Evolutionary conservation across 768 basidiomycete genomes (phyloP).

Genomic region (Russula sp.): DNA sequence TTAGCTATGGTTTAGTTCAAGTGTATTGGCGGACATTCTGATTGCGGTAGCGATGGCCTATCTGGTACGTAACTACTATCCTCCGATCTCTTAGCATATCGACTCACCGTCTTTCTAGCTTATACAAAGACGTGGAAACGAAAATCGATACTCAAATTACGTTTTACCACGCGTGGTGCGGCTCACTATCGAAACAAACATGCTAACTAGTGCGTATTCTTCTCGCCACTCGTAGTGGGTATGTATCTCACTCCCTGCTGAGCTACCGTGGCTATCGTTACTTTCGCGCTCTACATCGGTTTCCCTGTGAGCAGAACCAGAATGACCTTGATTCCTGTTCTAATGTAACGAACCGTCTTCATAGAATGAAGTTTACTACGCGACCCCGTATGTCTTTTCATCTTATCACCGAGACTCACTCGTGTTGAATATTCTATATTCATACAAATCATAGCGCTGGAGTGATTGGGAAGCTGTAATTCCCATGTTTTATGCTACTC

Average conservation of each 20-base stretch:
- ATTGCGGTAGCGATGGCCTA: slow-evolving; percentile 14
- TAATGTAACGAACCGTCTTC: neutral
- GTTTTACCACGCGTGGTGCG: slow-evolving; percentile 25
- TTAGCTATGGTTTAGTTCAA: slow-evolving; percentile 14
- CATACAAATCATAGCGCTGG: slow-evolving; percentile 14
- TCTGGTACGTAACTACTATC: slow-evolving; percentile 5
- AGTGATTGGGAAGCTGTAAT: slow-evolving; percentile 24
- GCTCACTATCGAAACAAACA: slow-evolving; percentile 28
- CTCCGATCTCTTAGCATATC: neutral
- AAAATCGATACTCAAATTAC: slow-evolving; percentile 2
- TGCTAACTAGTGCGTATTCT: slow-evolving; percentile 13
- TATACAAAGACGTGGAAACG: neutral
- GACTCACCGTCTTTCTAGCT: neutral
- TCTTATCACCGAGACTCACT: neutral
- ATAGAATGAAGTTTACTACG: slow-evolving; percentile 13
- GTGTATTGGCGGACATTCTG: slow-evolving; percentile 7
- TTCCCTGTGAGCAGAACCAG: slow-evolving; percentile 4
- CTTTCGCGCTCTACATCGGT: slow-evolving; percentile 6
- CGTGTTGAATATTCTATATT: neutral
- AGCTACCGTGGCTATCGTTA: slow-evolving; percentile 8
- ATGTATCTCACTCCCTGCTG: neutral
- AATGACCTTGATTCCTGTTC: neutral
- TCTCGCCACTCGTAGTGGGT: neutral
- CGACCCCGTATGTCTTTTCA: slow-evolving; percentile 2
- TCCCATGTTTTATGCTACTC: neutral